Conservation (phyloP, 2,329 filamentous ascomycete genomes). For the Claviceps purpurea region DNA sequence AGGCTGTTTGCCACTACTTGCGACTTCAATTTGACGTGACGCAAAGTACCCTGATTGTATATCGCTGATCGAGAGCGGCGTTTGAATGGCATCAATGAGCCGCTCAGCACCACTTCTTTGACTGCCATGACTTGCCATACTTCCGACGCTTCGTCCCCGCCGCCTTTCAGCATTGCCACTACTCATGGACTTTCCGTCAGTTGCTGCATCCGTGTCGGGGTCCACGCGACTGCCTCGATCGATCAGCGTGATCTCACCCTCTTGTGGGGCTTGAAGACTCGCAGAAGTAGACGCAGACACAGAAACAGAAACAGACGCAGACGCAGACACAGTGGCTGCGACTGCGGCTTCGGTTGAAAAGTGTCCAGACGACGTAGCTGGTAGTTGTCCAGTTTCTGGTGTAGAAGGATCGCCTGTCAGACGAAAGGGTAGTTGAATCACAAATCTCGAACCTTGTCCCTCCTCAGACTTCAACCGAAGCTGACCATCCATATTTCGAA, state of each 20-base stretch:
- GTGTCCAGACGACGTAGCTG: neutral
- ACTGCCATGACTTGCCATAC: slow-evolving; percentile 31
- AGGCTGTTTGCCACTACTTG: slow-evolving; percentile 7
- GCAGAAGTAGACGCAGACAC: slow-evolving; percentile 11
- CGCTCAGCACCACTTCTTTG: slow-evolving; percentile 52
- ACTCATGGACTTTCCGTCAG: slow-evolving; percentile 5
- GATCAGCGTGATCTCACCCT: slow-evolving; percentile 50
- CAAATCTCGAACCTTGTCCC: slow-evolving; percentile 70
- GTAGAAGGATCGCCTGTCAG: slow-evolving; percentile 32
- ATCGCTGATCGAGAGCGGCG: slow-evolving; percentile 33
- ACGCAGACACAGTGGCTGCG: slow-evolving; percentile 5
- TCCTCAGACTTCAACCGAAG: slow-evolving; percentile 72
- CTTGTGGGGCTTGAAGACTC: slow-evolving; percentile 17
- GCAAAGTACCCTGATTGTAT: slow-evolving; percentile 20
- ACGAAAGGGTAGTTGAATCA: slow-evolving; percentile 65
- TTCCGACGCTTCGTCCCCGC: slow-evolving; percentile 22
- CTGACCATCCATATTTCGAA: slow-evolving; percentile 86
- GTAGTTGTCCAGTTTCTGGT: slow-evolving; percentile 6
- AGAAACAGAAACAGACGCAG: slow-evolving; percentile 7
- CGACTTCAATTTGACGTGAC: slow-evolving; percentile 7
- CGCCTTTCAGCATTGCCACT: slow-evolving; percentile 11
- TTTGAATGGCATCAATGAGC: slow-evolving; percentile 58
- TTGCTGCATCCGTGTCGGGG: slow-evolving; percentile 7
- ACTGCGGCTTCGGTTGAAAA: neutral
- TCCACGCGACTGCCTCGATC: slow-evolving; percentile 26